phyloP scores from a whole-genome alignment of 116 monocot species.

The Posidonia oceanica region DNA sequence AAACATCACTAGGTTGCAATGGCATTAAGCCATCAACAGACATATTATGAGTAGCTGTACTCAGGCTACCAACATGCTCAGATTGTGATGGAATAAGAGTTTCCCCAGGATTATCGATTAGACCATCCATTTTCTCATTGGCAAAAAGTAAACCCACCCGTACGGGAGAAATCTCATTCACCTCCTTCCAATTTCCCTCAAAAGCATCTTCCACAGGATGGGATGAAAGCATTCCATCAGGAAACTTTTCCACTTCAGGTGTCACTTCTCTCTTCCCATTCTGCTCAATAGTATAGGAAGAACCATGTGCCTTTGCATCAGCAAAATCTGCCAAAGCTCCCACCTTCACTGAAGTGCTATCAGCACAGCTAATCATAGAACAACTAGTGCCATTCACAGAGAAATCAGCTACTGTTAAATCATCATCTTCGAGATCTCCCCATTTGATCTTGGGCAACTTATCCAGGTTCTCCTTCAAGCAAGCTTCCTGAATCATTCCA shows the following conservation, averaged over 20 bases:
- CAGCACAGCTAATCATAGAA: slow-evolving; percentile 5
- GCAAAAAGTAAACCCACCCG: slow-evolving; percentile 4
- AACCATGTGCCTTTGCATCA: slow-evolving; percentile 8
- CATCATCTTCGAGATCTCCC: slow-evolving; percentile 50
- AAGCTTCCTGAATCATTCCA: slow-evolving; percentile 10
- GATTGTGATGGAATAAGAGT: neutral
- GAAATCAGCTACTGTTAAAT: neutral
- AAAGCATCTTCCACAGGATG: slow-evolving; percentile 18
- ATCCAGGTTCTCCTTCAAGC: slow-evolving; percentile 12
- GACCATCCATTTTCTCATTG: slow-evolving; percentile 7
- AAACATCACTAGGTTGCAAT: neutral
- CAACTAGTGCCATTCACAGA: neutral
- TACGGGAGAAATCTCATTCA: slow-evolving; percentile 23
- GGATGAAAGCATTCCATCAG: slow-evolving; percentile 17
- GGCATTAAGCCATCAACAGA: slow-evolving; percentile 1
- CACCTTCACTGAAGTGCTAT: slow-evolving; percentile 9
- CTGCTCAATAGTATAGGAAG: neutral
- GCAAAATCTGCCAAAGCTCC: slow-evolving; percentile 1
- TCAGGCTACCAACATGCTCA: slow-evolving; percentile 10
- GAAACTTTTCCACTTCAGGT: slow-evolving; percentile 25
- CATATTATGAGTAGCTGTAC: neutral
- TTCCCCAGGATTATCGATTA: slow-evolving; percentile 9
- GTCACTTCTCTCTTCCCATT: slow-evolving; percentile 5
- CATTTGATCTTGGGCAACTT: slow-evolving; percentile 41
- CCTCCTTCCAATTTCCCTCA: slow-evolving; percentile 16